Evolutionary conservation across 2,329 filamentous ascomycete genomes (phyloP).

Genomic region (Gnomoniopsis sp.): DNA sequence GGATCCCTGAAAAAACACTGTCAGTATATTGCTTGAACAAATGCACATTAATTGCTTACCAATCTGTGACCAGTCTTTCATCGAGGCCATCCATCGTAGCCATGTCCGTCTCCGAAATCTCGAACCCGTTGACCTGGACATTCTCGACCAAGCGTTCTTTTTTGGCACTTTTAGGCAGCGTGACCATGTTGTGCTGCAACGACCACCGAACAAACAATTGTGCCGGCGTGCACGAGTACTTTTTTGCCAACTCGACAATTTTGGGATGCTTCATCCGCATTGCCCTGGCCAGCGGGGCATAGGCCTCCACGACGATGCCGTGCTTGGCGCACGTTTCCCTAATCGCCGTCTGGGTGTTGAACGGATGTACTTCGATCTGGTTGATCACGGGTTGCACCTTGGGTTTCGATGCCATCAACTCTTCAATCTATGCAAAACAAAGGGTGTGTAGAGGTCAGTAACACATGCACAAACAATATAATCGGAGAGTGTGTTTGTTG

Average conservation of each 20-base stretch:
- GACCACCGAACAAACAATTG: conserved; percentile 76
- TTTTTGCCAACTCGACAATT: conserved; percentile 59
- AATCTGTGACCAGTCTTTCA: conserved; percentile 70
- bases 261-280: conserved; percentile 66
- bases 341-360: conserved; percentile 71
- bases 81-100: conserved; percentile 60
- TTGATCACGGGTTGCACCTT: conserved; percentile 67
- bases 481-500: background rate
- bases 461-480: background rate
- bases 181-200: conserved; percentile 69
- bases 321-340: conserved; percentile 62
- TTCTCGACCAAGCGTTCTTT: conserved; percentile 64
- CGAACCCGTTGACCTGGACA: conserved; percentile 55
- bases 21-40: background rate
- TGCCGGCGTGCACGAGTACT: conserved; percentile 67
- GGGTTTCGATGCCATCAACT: conserved; percentile 62
- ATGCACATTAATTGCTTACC: conserved; percentile 33
- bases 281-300: conserved; percentile 72
- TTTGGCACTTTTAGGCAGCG: conserved; percentile 69
- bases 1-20: conserved; percentile 18
- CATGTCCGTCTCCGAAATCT: conserved; percentile 63
- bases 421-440: conserved; percentile 52
- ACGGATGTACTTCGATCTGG: conserved; percentile 79
- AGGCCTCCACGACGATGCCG: conserved; percentile 71
- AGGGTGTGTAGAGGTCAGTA: background rate